Conservation (phyloP, 768 basidiomycete genomes). For the Suillus ampliporus region DNA sequence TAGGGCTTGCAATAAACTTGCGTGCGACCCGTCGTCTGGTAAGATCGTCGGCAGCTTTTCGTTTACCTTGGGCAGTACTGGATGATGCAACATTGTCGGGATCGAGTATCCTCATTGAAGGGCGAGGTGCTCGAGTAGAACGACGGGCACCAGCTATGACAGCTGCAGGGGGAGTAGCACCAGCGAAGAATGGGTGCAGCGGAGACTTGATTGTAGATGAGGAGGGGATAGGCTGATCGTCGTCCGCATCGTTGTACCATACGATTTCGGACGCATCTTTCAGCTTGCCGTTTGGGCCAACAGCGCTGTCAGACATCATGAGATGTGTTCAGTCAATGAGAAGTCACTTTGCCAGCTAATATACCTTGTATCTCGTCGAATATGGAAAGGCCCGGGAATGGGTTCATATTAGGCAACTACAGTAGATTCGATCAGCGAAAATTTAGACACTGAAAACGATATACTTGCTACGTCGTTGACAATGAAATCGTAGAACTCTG, state of each 20-base stretch:
- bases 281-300: not conserved
- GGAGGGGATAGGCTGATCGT: not conserved
- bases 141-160: not conserved
- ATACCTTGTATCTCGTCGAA: not conserved
- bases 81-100: not conserved
- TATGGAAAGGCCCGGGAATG: no score
- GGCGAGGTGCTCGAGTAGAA: not conserved
- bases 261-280: conserved; percentile 5
- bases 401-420: no score
- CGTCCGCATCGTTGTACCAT: conserved; percentile 3
- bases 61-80: not conserved
- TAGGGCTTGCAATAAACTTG: not conserved
- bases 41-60: not conserved
- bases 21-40: not conserved
- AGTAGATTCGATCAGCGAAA: no score
- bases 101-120: not conserved
- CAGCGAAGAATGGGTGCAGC: not conserved
- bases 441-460: no score
- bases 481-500: no score
- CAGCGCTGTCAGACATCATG: not conserved
- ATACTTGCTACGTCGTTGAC: no score
- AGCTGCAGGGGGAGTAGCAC: not conserved
- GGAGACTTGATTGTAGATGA: not conserved
- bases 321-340: not conserved
- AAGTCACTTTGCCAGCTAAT: not conserved